phyloP scores from a whole-genome alignment of 2,329 filamentous ascomycete species.

The Tolypocladium cylindrosporum region DNA sequence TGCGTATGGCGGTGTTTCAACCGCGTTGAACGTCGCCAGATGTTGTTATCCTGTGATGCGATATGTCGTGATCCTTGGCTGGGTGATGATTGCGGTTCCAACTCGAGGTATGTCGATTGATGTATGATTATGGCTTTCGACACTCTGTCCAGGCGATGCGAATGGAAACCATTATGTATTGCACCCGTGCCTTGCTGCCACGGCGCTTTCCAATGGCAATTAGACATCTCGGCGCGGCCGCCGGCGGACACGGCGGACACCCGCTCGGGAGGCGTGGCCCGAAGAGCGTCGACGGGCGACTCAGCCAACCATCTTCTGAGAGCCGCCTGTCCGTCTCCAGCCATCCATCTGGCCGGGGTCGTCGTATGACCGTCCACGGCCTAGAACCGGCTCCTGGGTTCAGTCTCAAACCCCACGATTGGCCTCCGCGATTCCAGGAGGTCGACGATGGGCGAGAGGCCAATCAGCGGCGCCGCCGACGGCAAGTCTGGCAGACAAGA shows the following conservation, averaged over 20 bases:
- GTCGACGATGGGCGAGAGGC: neutral
- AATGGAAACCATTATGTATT: neutral
- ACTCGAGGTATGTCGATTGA: neutral
- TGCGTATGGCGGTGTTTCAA: neutral
- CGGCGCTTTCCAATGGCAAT: neutral
- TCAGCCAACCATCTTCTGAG: neutral
- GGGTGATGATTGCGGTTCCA: neutral
- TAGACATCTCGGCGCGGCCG: neutral
- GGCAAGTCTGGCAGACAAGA: neutral
- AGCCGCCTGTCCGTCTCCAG: neutral
- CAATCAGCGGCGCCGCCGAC: neutral
- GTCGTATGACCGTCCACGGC: neutral
- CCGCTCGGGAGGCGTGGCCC: neutral
- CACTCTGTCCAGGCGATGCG: neutral
- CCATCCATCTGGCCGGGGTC: neutral
- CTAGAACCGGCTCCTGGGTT: neutral
- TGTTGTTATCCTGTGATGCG: neutral
- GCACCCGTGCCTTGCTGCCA: neutral
- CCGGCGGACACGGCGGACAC: neutral
- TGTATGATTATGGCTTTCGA: neutral
- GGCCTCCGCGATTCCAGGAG: neutral
- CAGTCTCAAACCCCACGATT: neutral
- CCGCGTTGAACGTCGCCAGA: neutral
- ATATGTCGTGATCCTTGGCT: neutral
- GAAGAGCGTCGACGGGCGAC: neutral